phyloP scores from a whole-genome alignment of 1,139 yeast genomes.

The Suhomyces chickasaworum region DNA sequence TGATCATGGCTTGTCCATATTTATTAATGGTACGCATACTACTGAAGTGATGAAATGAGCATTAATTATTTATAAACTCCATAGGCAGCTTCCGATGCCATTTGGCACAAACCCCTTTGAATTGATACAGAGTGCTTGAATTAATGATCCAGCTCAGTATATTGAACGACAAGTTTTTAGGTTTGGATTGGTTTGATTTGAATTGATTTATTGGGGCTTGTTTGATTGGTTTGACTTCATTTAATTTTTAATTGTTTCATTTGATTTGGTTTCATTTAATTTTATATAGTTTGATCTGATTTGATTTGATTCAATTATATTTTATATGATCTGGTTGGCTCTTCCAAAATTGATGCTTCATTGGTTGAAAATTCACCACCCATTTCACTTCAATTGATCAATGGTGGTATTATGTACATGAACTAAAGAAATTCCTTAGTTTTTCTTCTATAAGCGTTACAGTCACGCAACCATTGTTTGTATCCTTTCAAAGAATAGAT shows the following conservation, averaged over 20 bases:
- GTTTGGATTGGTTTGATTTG: no score
- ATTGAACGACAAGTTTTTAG: no score
- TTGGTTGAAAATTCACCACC: not conserved
- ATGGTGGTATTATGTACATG: slow-evolving; percentile 6
- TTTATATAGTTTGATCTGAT: no score
- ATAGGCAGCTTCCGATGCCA: not conserved
- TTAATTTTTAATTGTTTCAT: no score
- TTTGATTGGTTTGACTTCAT: no score
- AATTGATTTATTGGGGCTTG: no score
- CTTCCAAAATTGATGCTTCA: no score
- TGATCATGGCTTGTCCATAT: no score
- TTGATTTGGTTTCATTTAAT: no score
- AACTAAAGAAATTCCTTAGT: slow-evolving; percentile 70
- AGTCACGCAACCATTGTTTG: slow-evolving; percentile 94
- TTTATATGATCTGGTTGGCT: no score
- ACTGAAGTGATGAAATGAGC: not conserved
- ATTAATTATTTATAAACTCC: not conserved
- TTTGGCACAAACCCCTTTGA: not conserved
- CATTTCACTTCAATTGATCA: not conserved
- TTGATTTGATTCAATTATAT: no score
- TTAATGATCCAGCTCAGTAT: not conserved
- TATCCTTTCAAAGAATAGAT: slow-evolving; percentile 84
- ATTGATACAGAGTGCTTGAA: not conserved
- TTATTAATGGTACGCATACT: no score
- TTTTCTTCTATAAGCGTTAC: slow-evolving; percentile 87